Conservation (phyloP, 805 yeast genomes). For the Debaryomyces castellii region DNA sequence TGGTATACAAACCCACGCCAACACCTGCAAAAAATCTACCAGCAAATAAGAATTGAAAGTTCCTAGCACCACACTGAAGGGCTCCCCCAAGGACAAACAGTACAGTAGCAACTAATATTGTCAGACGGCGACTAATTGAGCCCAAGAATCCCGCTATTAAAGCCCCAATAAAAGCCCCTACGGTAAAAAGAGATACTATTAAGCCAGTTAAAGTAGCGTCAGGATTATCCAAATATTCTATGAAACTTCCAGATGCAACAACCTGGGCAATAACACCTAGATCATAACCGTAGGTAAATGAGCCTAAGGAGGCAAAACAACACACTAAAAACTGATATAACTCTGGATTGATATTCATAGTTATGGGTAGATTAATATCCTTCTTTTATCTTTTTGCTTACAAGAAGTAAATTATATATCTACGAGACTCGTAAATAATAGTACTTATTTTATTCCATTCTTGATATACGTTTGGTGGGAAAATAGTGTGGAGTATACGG, state of each 20-base stretch:
- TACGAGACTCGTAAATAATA: too few relatives aligned
- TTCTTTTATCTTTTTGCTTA: too few relatives aligned
- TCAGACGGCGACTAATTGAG: not conserved
- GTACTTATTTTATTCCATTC: too few relatives aligned
- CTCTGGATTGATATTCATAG: conserved; percentile 13
- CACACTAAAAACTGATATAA: conserved; percentile 14
- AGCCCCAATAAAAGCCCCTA: conserved; percentile 16
- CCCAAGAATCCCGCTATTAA: conserved; percentile 13
- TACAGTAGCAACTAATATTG: not conserved
- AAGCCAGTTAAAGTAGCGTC: conserved; percentile 11
- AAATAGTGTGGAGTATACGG: too few relatives aligned
- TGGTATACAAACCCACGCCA: conserved; percentile 37
- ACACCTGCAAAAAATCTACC: conserved; percentile 47
- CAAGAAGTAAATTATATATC: too few relatives aligned
- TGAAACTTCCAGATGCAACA: conserved; percentile 22
- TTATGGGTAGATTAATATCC: not conserved
- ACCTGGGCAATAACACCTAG: conserved; percentile 29
- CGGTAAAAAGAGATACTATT: conserved; percentile 13
- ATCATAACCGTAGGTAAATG: conserved; percentile 27
- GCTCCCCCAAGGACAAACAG: not conserved
- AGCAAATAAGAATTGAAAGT: conserved; percentile 30
- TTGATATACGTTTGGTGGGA: too few relatives aligned
- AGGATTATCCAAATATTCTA: conserved; percentile 7
- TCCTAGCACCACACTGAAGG: conserved; percentile 11
- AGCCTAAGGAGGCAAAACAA: conserved; percentile 15